These are phyloP conservation scores for Neurospora sp. DNA, from an alignment of 495 filamentous ascomycete species.

Conservation along the genomic window DNA sequence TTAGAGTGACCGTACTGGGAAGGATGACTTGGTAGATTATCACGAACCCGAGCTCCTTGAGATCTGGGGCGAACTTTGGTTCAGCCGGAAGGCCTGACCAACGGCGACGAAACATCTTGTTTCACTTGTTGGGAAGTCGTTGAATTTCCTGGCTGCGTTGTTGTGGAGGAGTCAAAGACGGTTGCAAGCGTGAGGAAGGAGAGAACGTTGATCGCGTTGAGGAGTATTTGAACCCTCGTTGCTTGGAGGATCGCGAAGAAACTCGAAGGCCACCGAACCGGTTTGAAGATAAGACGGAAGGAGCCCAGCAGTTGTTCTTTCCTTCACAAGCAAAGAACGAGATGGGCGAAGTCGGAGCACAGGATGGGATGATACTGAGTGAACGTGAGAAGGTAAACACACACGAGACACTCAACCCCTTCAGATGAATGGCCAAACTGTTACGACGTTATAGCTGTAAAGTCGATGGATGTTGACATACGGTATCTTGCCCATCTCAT, in stretches of 20 bases:
- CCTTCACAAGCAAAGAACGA: neutral
- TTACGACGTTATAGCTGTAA: neutral
- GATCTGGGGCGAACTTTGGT: conserved; percentile 49
- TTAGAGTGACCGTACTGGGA: neutral
- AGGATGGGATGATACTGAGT: neutral
- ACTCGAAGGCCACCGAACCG: neutral
- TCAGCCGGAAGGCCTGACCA: conserved; percentile 59
- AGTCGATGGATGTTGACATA: neutral
- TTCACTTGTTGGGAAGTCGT: neutral
- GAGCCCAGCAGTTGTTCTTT: neutral
- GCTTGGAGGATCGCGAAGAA: neutral
- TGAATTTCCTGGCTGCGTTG: neutral
- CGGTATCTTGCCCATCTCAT: neutral
- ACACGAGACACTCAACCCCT: neutral
- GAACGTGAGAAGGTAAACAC: neutral
- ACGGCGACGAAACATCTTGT: conserved; percentile 59
- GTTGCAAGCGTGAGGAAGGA: neutral
- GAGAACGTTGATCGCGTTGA: neutral
- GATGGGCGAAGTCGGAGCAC: neutral
- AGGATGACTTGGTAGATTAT: neutral
- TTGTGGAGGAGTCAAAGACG: neutral
- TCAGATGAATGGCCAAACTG: neutral
- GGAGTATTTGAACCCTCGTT: neutral
- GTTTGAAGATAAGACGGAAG: neutral
- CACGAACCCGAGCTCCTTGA: conserved; percentile 61